Evolutionary conservation across 352 stramenopile genomes (phyloP).

Genomic region (Globisporangium cederbergense): DNA sequence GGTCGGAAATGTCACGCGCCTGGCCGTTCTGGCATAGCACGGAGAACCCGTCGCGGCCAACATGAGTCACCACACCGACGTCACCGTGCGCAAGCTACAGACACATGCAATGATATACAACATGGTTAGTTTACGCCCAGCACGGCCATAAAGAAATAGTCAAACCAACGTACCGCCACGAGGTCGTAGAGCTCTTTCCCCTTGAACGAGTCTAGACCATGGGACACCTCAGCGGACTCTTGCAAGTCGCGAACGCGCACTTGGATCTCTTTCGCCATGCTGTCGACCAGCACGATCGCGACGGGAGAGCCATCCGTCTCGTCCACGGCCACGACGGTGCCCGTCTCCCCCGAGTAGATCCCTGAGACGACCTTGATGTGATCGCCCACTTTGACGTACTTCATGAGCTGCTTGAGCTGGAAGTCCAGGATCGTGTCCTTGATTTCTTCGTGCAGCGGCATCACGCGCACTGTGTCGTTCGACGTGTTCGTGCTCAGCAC

Average conservation of each 20-base stretch:
- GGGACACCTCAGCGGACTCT: conserved; percentile 86
- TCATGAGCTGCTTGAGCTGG: conserved; percentile 87
- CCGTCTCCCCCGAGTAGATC: conserved; percentile 87
- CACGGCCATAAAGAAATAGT: not conserved
- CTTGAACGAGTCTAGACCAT: conserved; percentile 87
- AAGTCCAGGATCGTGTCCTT: conserved; percentile 90
- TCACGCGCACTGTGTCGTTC: conserved; percentile 86
- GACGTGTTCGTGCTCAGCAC: conserved; percentile 86
- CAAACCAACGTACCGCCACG: conserved; percentile 48
- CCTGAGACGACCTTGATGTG: conserved; percentile 91
- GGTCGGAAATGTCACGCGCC: conserved; percentile 78
- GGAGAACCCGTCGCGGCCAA: conserved; percentile 85
- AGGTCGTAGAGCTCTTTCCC: conserved; percentile 90
- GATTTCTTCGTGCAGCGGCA: conserved; percentile 89
- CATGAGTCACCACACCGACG: conserved; percentile 89
- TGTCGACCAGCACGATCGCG: conserved; percentile 88
- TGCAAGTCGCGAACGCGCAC: conserved; percentile 88
- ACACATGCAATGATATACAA: not conserved
- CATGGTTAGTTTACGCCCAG: not conserved
- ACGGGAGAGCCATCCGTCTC: conserved; percentile 79
- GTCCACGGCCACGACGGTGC: conserved; percentile 86
- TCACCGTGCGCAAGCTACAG: conserved; percentile 75
- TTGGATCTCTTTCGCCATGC: conserved; percentile 89
- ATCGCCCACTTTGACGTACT: conserved; percentile 90
- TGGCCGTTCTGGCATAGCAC: conserved; percentile 86